Evolutionary conservation across 495 filamentous ascomycete genomes (phyloP).

Genomic region (Podospora comata): DNA sequence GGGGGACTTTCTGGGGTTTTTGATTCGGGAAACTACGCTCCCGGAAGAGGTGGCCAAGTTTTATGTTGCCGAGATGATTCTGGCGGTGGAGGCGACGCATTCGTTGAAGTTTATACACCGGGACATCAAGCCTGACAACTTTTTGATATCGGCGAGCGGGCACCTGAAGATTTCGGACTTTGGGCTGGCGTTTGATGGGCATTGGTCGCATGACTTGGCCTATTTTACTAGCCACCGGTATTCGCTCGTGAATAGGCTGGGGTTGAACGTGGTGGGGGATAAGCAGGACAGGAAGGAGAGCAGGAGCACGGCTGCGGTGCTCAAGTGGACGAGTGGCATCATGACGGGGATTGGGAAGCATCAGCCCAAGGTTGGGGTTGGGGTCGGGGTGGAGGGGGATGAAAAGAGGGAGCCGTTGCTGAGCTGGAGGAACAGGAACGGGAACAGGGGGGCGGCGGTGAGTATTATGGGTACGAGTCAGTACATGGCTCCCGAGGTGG

Average conservation of each 20-base stretch:
- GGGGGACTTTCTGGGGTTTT: constrained; percentile 82
- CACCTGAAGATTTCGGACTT: constrained; percentile 96
- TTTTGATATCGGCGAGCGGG: constrained; percentile 80
- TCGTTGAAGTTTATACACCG: constrained; percentile 84
- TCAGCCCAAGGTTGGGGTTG: constrained; percentile 22
- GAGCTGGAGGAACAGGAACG: constrained; percentile 72
- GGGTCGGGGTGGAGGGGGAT: too few species aligned
- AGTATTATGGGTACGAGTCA: constrained; percentile 95
- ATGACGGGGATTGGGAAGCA: constrained; percentile 51
- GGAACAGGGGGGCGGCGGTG: constrained; percentile 68
- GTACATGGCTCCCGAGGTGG: constrained; percentile 95
- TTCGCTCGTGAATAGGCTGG: constrained; percentile 68
- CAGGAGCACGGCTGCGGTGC: constrained; percentile 43
- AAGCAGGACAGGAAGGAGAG: constrained; percentile 62
- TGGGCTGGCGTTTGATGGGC: constrained; percentile 88
- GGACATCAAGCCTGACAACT: constrained; percentile 96
- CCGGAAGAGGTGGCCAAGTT: constrained; percentile 73
- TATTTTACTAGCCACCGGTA: constrained; percentile 83
- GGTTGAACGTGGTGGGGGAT: constrained; percentile 73
- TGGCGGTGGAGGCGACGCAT: constrained; percentile 92
- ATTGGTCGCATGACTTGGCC: constrained; percentile 84
- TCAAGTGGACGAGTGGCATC: constrained; percentile 48
- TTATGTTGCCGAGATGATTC: constrained; percentile 92
- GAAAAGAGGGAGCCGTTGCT: constrained; percentile 55
- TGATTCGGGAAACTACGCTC: constrained; percentile 78